Base-by-base conservation (phyloP, 768 basidiomycete genomes). In the Tulasnella sp. region DNA sequence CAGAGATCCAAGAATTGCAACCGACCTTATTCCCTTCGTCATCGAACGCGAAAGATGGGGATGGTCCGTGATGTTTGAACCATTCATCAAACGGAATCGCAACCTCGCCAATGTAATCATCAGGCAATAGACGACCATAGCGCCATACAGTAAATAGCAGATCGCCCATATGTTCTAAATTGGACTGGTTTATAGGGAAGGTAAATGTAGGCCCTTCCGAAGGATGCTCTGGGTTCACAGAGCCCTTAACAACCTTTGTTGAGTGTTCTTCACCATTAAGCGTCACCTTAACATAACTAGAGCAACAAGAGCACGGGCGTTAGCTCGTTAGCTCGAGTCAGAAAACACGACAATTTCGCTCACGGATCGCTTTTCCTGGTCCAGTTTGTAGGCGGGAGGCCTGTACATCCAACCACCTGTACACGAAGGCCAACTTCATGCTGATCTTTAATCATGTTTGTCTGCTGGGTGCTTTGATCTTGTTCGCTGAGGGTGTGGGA, bases 81-180 rank as follows among this genome's bases (percentile, higher is more conserved):
- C 96, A 97, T 46, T 94, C 91, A n/a, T 92, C 92, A 28, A 97
- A 84, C 0, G 91, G 90, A 8, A 98, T 82, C 0, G 92, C 90
- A 4, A 90, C 90, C 86, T 99, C 98, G 20, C 98, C 97, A 22
- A 99, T 89, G 85, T 98, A 99, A 72, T 98, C 97, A 87, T 96
- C 98, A 42, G 42, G 42, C 84, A 89, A 90, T 82, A 94, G 87
- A 44, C 87, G 85, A 86, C 98, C 97, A 87, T 93, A 96, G 86
- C 97, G 96, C 97, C 97, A 99, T 0, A 96, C 89, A 16, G 97
- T 92, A 42, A 96, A 87, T 86, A 98, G 96, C 58, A 98, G 83
- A 1, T 89, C 91, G 44, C 93, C 93, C 6, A 94, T 88, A 72
- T 88, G 88, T 83, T 93, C 93, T 0, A 92, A 92, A 37, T 93